Percentiles rank a stretch among this genome's conserved stretches.
These are phyloP conservation scores for Corynascus novoguineensis DNA, from an alignment of 495 filamentous ascomycete genomes.

Conservation along the genomic window DNA sequence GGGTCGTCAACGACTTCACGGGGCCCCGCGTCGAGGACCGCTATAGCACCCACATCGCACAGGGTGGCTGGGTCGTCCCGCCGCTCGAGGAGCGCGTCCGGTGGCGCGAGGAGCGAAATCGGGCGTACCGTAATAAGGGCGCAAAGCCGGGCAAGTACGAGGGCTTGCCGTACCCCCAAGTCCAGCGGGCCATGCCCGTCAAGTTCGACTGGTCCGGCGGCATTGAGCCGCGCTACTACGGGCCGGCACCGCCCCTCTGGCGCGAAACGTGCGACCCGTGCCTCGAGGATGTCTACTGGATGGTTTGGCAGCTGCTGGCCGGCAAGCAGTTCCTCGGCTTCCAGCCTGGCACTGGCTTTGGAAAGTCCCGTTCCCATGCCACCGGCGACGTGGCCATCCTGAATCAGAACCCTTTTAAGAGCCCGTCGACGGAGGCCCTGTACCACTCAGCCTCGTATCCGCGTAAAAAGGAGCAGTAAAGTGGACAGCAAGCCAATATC, in stretches of 20 bases:
- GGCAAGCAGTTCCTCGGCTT: conserved; percentile 24
- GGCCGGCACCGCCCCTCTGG: conserved; percentile 22
- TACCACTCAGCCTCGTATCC: conserved; percentile 8
- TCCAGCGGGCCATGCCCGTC: conserved; percentile 11
- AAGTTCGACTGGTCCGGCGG: conserved; percentile 14
- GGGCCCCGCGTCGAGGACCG: conserved; percentile 19
- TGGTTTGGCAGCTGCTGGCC: conserved; percentile 23
- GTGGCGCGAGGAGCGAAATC: conserved; percentile 9
- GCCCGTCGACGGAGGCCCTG: conserved; percentile 17
- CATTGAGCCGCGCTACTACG: conserved; percentile 12
- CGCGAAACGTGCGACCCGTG: conserved; percentile 18
- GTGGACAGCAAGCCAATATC: background rate
- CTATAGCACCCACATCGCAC: conserved; percentile 16
- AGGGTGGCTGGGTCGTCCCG: conserved; percentile 26
- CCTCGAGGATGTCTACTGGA: conserved; percentile 27
- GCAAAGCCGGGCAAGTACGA: conserved; percentile 11
- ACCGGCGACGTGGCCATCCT: background rate
- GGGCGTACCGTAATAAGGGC: conserved; percentile 5
- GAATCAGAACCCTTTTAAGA: conserved; percentile 16
- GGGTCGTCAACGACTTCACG: conserved; percentile 19
- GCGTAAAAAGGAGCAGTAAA: background rate
- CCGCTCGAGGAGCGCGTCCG: conserved; percentile 22
- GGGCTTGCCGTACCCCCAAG: background rate
- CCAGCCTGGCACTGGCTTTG: conserved; percentile 20
- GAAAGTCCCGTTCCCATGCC: conserved; percentile 2